A percentile compares a stretch with the other conserved stretches of the same genome.
Evolutionary conservation across 805 yeast genomes (phyloP).

Genomic region (Starmerella apis): DNA sequence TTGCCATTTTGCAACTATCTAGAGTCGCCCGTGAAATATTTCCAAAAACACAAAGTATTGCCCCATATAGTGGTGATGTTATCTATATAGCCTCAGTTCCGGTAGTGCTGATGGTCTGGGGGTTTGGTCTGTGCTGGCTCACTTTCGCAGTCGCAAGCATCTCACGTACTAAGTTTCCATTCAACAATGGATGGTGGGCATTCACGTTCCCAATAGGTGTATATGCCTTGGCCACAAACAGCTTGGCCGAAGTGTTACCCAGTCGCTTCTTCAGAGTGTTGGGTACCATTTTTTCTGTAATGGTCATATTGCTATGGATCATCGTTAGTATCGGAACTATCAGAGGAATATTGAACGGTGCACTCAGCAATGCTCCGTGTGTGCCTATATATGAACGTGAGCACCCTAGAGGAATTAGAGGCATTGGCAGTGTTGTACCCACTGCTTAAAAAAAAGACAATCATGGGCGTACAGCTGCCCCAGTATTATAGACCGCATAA

Average conservation of each 20-base stretch:
- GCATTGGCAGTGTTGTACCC: not conserved
- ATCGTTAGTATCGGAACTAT: not conserved
- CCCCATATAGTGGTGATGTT: conserved; percentile 1
- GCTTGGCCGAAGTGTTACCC: not conserved
- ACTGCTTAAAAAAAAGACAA: too few relatives aligned
- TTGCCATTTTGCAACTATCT: not conserved
- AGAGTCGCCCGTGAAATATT: not conserved
- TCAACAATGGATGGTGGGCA: conserved; percentile 10
- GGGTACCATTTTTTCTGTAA: not conserved
- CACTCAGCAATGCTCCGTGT: conserved; percentile 1
- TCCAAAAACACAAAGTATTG: not conserved
- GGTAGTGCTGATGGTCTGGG: not conserved
- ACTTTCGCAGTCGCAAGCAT: not conserved
- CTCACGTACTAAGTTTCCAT: conserved; percentile 1
- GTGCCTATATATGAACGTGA: conserved; percentile 5
- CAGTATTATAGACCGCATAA: too few relatives aligned
- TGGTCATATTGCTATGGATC: not conserved
- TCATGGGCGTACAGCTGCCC: too few relatives aligned
- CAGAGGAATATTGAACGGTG: not conserved
- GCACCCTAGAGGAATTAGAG: not conserved
- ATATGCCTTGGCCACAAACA: not conserved
- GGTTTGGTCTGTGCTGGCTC: conserved; percentile 7
- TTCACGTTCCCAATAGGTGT: conserved; percentile 8
- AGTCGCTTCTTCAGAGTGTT: not conserved
- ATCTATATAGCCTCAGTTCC: not conserved